These are phyloP conservation scores for Diaporthe sp. DNA, from an alignment of 2,329 filamentous ascomycete species.

Conservation along the genomic window DNA sequence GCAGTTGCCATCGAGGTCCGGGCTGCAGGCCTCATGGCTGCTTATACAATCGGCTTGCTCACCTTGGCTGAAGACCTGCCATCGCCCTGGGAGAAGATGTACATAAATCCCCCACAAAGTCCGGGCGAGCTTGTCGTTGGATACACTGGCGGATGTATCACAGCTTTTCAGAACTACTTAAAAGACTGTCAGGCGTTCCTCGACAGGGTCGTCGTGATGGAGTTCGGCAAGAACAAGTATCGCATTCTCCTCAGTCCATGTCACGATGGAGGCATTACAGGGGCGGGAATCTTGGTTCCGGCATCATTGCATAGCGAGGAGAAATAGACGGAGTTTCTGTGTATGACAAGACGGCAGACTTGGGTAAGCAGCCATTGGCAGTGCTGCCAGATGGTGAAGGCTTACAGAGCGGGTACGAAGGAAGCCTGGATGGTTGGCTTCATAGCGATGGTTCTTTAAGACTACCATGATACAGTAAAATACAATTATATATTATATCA, in stretches of 20 bases:
- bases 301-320: conserved; percentile 52
- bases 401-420: not conserved
- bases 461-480: not conserved
- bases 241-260: conserved; percentile 67
- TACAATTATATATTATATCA: not conserved
- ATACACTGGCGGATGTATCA: conserved; percentile 85
- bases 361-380: not conserved
- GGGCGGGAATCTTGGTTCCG: conserved; percentile 71
- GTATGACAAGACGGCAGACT: not conserved
- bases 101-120: no score
- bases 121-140: conserved; percentile 77
- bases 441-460: not conserved
- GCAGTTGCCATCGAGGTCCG: conserved; percentile 79
- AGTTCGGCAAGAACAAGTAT: conserved; percentile 50
- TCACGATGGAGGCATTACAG: conserved; percentile 73
- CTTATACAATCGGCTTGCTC: conserved; percentile 78
- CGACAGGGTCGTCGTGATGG: conserved; percentile 63
- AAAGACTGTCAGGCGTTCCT: conserved; percentile 78
- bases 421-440: not conserved
- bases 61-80: conserved; percentile 77
- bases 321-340: conserved; percentile 19
- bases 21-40: conserved; percentile 81
- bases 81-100: not conserved
- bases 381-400: not conserved
- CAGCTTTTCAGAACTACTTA: conserved; percentile 82